Percentiles rank a stretch among this genome's conserved stretches.
Evolutionary conservation across 2,329 filamentous ascomycete species (phyloP).

Genomic region (Diaporthe eres): DNA sequence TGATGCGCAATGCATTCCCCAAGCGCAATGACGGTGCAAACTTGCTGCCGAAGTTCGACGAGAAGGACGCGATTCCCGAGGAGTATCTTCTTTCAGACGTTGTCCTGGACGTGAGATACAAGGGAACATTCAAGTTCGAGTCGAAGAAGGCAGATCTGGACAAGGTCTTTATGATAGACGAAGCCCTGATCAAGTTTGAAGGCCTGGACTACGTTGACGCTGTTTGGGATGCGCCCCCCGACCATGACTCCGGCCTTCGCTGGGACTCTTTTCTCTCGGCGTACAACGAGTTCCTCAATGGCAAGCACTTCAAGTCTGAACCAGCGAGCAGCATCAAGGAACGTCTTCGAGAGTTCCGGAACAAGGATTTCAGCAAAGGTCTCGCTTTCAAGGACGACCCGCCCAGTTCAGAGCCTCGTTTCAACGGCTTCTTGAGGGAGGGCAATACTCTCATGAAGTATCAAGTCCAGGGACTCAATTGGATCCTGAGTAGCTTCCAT

Average conservation of each 20-base stretch:
- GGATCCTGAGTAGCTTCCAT: slow-evolving; percentile 93
- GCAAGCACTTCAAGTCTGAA: slow-evolving; percentile 76
- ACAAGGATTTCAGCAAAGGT: slow-evolving; percentile 69
- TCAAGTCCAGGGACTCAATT: slow-evolving; percentile 93
- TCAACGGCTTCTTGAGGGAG: slow-evolving; percentile 67
- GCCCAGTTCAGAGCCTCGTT: not conserved
- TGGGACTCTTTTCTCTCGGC: slow-evolving; percentile 87
- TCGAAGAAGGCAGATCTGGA: slow-evolving; percentile 79
- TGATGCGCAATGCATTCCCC: slow-evolving; percentile 82
- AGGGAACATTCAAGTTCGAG: slow-evolving; percentile 58
- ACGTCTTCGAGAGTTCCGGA: slow-evolving; percentile 78
- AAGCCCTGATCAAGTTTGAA: slow-evolving; percentile 90
- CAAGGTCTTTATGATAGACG: slow-evolving; percentile 79
- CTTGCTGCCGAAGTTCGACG: slow-evolving; percentile 76
- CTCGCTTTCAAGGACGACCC: slow-evolving; percentile 69
- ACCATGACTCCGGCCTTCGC: slow-evolving; percentile 71
- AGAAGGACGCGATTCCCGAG: slow-evolving; percentile 86
- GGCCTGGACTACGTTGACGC: slow-evolving; percentile 91
- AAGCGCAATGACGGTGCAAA: slow-evolving; percentile 75
- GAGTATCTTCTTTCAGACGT: slow-evolving; percentile 90
- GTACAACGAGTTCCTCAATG: slow-evolving; percentile 88
- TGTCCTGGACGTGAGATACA: slow-evolving; percentile 84
- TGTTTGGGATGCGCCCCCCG: slow-evolving; percentile 89
- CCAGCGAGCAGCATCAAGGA: slow-evolving; percentile 73
- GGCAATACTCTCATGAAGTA: slow-evolving; percentile 84